A percentile compares a stretch with the other conserved stretches of the same genome.
Evolutionary conservation across 306 rosid genomes (phyloP).

Genomic region (Cicer arietinum): DNA sequence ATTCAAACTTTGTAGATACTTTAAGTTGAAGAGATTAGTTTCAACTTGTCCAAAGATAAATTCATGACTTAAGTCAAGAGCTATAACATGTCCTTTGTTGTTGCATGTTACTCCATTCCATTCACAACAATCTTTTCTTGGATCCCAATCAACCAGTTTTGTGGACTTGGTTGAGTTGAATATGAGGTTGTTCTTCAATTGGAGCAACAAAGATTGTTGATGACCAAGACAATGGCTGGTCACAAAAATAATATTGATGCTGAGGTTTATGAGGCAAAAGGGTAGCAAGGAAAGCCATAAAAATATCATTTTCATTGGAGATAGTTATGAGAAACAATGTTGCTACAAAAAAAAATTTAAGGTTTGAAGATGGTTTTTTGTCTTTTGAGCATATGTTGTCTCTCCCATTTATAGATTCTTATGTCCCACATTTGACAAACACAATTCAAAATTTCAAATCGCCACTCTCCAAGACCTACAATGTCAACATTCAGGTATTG

Average conservation of each 20-base stretch:
- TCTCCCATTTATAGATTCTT: neutral
- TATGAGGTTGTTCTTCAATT: neutral
- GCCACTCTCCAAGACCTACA: neutral
- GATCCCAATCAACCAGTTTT: constrained; percentile 2
- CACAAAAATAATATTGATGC: neutral
- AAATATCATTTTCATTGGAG: neutral
- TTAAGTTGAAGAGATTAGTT: no score
- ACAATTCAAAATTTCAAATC: neutral
- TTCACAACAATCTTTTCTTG: neutral
- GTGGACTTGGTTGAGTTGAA: constrained; percentile 1
- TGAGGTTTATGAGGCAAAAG: neutral
- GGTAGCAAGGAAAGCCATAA: neutral
- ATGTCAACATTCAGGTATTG: neutral
- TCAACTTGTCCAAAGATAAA: neutral
- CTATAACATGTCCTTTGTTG: constrained; percentile 4
- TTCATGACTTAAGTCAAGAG: constrained; percentile 10
- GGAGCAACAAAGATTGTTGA: constrained; percentile 18
- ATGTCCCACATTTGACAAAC: neutral
- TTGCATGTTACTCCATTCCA: constrained; percentile 14
- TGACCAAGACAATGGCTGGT: neutral
- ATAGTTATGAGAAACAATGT: neutral
- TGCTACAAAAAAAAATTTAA: neutral
- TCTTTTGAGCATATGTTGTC: neutral
- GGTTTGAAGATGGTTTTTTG: neutral
- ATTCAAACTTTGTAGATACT: no score